Base-by-base conservation (phyloP, 805 yeast species). In the Diddensiella caesifluorescens region DNA sequence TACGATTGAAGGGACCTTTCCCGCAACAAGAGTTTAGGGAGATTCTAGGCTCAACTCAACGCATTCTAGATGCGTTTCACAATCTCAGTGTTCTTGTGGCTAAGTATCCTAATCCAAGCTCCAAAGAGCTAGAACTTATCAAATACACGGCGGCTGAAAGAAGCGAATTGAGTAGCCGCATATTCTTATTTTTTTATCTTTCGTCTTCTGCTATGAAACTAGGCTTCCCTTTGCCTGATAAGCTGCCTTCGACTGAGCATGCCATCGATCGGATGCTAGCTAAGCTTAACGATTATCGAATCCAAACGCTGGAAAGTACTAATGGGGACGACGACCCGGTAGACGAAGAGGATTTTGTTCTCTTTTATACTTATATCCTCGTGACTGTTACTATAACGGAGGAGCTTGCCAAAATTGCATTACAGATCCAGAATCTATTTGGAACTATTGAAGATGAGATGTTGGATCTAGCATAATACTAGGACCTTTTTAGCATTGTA, bases 181-280 rank as follows among this genome's bases (percentile, higher is more conserved):
- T 85, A 2, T 85, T 85, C 49, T 63, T 85, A 45, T 77, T 82
- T 4, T 85, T 85, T 57, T 86, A 86, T 63, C 55, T 65, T 34
- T 59, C 57, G 20, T 56, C 94, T 2, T 78, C 90, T 7, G 83
- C 94, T 0, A 68, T 85, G 65, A 73, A 77, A 32, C 64, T 85
- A 6, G 87, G 88, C 2, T 76, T 83, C 43, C 95, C 95, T 2
- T 56, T 85, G 19, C 94, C 95, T 0, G 75, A 73, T 19, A 79
- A 79, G 50, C 80, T 89, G 1, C 90, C 92, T 0, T 78, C 85
- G 0, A 80, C 87, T 0, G 83, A 75, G 32, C 83, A 80, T 55
- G 80, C 92, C 0, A 75, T 79, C 51, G 85, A 80, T 47, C 61
- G 88, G 25, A 68, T 85, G 66, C 67, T 84, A 48, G 73, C 69